These are phyloP conservation scores for Aspergillus hiratsukae DNA, from an alignment of 2,329 filamentous ascomycete species.

Conservation along the genomic window DNA sequence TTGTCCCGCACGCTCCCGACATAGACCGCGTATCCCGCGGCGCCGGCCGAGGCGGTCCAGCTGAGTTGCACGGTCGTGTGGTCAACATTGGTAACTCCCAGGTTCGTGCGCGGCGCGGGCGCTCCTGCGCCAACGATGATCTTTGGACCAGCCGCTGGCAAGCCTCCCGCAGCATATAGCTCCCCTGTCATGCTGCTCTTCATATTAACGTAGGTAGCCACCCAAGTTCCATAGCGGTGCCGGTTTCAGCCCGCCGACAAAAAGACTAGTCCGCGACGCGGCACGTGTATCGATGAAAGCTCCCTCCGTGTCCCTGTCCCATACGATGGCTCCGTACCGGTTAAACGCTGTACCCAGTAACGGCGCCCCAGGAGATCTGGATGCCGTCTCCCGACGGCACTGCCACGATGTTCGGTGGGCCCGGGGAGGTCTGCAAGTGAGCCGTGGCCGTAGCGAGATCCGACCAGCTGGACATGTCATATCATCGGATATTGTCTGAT, in stretches of 20 bases:
- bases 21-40: not conserved
- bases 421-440: not conserved
- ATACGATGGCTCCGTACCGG: not conserved
- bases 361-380: not conserved
- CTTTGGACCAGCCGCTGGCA: not conserved
- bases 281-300: not conserved
- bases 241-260: not conserved
- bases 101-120: not conserved
- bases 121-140: not conserved
- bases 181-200: not conserved
- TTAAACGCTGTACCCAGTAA: not conserved
- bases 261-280: not conserved
- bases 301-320: not conserved
- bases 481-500: too few species aligned
- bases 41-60: not conserved
- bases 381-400: not conserved
- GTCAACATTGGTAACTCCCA: not conserved
- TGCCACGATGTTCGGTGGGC: not conserved
- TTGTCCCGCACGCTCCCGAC: not conserved
- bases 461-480: not conserved
- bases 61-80: not conserved
- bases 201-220: not conserved
- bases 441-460: not conserved
- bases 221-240: not conserved
- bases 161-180: not conserved